Evolutionary conservation across 192 early-diverging fungal genomes (phyloP).

Genomic region (Coemansia sp.): DNA sequence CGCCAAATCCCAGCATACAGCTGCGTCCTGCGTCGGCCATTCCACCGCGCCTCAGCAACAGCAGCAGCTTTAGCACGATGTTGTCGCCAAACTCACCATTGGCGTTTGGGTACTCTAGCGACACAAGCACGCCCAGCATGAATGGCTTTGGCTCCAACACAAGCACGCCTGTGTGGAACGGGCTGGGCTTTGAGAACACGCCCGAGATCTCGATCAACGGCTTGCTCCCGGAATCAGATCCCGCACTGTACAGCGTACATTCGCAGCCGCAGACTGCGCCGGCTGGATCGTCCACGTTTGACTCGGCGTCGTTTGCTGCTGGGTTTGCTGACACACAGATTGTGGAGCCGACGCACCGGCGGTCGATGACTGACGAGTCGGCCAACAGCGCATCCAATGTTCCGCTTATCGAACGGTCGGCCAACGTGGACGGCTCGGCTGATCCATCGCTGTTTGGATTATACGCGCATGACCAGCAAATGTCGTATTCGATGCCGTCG

Average conservation of each 20-base stretch:
- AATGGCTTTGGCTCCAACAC: conserved; percentile 2
- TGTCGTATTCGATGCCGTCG: conserved; percentile 13
- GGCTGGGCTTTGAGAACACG: neutral
- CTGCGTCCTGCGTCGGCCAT: conserved; percentile 27
- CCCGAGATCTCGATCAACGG: conserved; percentile 7
- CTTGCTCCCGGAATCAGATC: neutral
- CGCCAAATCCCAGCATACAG: neutral
- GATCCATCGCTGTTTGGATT: neutral
- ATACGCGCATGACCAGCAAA: neutral
- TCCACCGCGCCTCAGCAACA: conserved; percentile 30
- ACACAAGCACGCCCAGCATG: conserved; percentile 15
- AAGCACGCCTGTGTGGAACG: neutral
- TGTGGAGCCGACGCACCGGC: neutral
- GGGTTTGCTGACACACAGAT: neutral
- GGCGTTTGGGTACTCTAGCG: conserved; percentile 14
- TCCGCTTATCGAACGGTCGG: conserved; percentile 32
- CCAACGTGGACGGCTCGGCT: neutral
- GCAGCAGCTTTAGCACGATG: conserved; percentile 6
- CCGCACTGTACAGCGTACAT: neutral
- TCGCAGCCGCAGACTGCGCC: conserved; percentile 5
- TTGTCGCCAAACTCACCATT: conserved; percentile 10
- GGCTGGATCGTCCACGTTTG: neutral
- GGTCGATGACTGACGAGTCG: conserved; percentile 24
- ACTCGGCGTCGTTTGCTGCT: neutral
- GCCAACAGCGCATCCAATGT: conserved; percentile 28